Evolutionary conservation across 2,329 filamentous ascomycete genomes (phyloP), one percentile per base, ranked within the genome.

Genomic region (Penicillium sclerotiorum): DNA sequence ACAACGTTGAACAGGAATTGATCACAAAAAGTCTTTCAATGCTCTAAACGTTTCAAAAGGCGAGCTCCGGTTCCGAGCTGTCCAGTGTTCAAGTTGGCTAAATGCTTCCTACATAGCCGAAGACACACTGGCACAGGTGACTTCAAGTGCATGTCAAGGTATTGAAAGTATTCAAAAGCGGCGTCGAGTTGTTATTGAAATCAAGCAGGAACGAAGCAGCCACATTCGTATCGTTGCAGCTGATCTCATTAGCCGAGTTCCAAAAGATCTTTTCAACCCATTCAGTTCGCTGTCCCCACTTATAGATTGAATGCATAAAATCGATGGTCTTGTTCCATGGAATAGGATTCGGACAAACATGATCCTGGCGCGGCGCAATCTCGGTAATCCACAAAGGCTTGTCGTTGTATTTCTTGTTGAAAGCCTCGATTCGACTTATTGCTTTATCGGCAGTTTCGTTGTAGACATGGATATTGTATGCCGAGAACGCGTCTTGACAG

Each of bases 371-470:
- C 39, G 39, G 39, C 18, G 39, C 39, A 41, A 41, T 41, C 28
- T 41, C 39, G 23, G 39, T 41, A 17, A 41, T 41, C 39, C 39
- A 41, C 18, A 41, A 41, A 41, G 39, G 39, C 23, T 41, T 41
- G 23, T 41, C 39, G 39, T 41, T 30, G 21, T 27, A 41, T 23
- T 41, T 41, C 13, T 41, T 23, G 23, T 30, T 21, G 18, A 41
- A 41, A 17, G 20, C 18, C 12, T 41, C 28, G 39, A 41, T 41
- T 15, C 22, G 22, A 17, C 15, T 41, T 18, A 25, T 28, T 21
- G 39, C 39, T 2, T 41, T 15, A n/a, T 28, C 39, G 39, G 18
- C 18, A 17, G 39, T 41, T 15, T 41, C 15, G 17, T 38, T 38
- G 21, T 38, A 38, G 36, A 38, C 21, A 38, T 38, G 36, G 36